A percentile compares a stretch with the other conserved stretches of the same genome.
Conservation (phyloP, 2,329 filamentous ascomycete genomes). For the Lasiodiplodia sp. region DNA sequence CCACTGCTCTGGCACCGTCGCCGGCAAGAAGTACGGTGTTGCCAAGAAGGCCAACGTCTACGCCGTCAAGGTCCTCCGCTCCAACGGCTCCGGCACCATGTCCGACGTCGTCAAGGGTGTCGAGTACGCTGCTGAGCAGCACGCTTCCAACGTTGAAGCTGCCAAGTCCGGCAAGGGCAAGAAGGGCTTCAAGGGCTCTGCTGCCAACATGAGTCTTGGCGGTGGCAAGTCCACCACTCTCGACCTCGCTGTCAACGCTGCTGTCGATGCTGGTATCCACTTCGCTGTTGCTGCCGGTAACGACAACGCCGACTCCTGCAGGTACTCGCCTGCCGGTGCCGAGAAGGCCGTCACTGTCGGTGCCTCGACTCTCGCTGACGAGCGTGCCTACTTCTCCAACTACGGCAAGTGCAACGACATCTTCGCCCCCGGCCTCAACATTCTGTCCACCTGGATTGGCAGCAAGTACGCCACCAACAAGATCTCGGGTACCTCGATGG, state of each 20-base stretch:
- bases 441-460: constrained; percentile 97
- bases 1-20: constrained; percentile 98
- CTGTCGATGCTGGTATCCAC: constrained; percentile 89
- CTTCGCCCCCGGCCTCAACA: constrained; percentile 96
- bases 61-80: constrained; percentile 97
- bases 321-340: constrained; percentile 96
- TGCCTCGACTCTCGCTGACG: constrained; percentile 90
- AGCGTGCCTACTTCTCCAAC: constrained; percentile 99
- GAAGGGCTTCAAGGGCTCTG: constrained; percentile 98
- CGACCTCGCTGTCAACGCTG: constrained; percentile 91
- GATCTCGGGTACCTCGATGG: constrained; percentile 99
- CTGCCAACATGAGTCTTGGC: constrained; percentile 99
- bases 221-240: constrained; percentile 95
- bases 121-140: constrained; percentile 86
- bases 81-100: constrained; percentile 98
- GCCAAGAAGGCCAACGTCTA: constrained; percentile 98
- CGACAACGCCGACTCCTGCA: constrained; percentile 98
- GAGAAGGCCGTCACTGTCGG: constrained; percentile 93
- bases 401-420: constrained; percentile 99
- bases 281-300: constrained; percentile 98
- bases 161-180: constrained; percentile 86
- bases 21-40: constrained; percentile 98
- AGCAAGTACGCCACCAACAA: constrained; percentile 96
- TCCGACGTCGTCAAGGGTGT: constrained; percentile 98
- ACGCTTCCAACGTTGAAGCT: constrained; percentile 75